These are phyloP conservation scores for Rhypophila decipiens DNA, from an alignment of 495 filamentous ascomycete genomes.

Conservation along the genomic window DNA sequence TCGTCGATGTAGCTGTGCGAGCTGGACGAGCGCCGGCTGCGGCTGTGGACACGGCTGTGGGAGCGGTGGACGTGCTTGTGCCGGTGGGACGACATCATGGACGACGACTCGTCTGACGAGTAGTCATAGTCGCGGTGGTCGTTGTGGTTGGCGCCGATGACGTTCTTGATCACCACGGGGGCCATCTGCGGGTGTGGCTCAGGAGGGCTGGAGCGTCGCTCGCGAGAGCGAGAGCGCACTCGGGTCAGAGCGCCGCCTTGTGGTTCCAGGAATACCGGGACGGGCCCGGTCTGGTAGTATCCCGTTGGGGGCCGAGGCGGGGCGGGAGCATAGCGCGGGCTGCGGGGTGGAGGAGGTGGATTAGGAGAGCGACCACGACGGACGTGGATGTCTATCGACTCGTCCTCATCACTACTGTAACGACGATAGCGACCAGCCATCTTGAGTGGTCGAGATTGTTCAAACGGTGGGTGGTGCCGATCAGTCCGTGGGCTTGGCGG, in stretches of 20 bases:
- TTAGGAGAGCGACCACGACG: slow-evolving; percentile 20
- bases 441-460: slow-evolving; percentile 1
- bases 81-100: slow-evolving; percentile 6
- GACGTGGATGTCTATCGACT: slow-evolving; percentile 39
- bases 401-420: slow-evolving; percentile 20
- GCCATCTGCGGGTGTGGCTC: slow-evolving; percentile 18
- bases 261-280: slow-evolving; percentile 22
- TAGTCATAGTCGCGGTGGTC: slow-evolving; percentile 31
- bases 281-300: slow-evolving; percentile 21
- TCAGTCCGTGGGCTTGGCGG: neutral
- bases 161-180: slow-evolving; percentile 48
- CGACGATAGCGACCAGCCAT: slow-evolving; percentile 14
- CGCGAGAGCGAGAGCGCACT: slow-evolving; percentile 32
- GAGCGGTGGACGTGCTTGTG: slow-evolving; percentile 17
- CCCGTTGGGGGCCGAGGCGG: slow-evolving; percentile 22
- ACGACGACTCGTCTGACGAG: slow-evolving; percentile 26
- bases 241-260: slow-evolving; percentile 33
- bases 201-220: slow-evolving; percentile 32
- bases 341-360: slow-evolving; percentile 20
- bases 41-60: slow-evolving; percentile 14
- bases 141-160: slow-evolving; percentile 31
- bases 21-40: slow-evolving; percentile 19
- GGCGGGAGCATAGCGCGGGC: slow-evolving; percentile 33
- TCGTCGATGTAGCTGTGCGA: slow-evolving; percentile 23
- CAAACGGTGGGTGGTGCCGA: neutral